These are phyloP conservation scores for Penicillium manginii DNA, from an alignment of 495 filamentous ascomycete genomes.

Conservation along the genomic window DNA sequence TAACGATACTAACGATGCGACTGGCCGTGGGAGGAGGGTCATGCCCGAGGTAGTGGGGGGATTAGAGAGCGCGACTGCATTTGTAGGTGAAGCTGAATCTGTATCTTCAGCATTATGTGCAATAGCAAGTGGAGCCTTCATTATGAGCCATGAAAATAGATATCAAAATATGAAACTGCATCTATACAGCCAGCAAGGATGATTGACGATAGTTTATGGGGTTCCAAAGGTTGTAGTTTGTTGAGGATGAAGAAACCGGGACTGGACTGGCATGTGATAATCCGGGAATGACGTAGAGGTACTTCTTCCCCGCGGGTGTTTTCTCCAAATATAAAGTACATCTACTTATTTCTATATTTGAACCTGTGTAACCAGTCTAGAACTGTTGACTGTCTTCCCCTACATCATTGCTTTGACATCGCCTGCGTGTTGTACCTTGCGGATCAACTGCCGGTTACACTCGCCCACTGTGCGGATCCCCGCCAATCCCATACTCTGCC, in stretches of 20 bases:
- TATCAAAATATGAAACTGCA: neutral
- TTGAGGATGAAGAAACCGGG: neutral
- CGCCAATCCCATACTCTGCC: slow-evolving; percentile 61
- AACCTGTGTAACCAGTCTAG: neutral
- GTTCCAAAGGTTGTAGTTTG: neutral
- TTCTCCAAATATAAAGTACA: neutral
- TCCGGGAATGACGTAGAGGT: slow-evolving; percentile 16
- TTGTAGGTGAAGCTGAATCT: neutral
- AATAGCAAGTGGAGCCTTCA: neutral
- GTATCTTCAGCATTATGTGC: neutral
- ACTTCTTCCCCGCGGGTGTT: neutral
- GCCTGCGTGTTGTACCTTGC: slow-evolving; percentile 56
- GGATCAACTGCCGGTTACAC: slow-evolving; percentile 54
- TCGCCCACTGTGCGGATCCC: slow-evolving; percentile 58
- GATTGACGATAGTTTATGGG: neutral
- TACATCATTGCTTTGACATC: slow-evolving; percentile 53
- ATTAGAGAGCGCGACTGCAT: slow-evolving; percentile 25
- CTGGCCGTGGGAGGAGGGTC: slow-evolving; percentile 67
- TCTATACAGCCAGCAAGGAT: slow-evolving; percentile 1
- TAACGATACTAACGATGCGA: slow-evolving; percentile 72
- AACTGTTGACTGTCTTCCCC: slow-evolving; percentile 2
- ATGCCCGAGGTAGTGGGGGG: slow-evolving; percentile 44
- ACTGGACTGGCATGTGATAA: slow-evolving; percentile 27
- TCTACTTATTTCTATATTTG: neutral
- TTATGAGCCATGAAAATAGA: slow-evolving; percentile 27